A percentile compares a stretch with the other conserved stretches of the same genome.
These are phyloP conservation scores for Thozetella sp. DNA, from an alignment of 495 filamentous ascomycete species.

Conservation along the genomic window DNA sequence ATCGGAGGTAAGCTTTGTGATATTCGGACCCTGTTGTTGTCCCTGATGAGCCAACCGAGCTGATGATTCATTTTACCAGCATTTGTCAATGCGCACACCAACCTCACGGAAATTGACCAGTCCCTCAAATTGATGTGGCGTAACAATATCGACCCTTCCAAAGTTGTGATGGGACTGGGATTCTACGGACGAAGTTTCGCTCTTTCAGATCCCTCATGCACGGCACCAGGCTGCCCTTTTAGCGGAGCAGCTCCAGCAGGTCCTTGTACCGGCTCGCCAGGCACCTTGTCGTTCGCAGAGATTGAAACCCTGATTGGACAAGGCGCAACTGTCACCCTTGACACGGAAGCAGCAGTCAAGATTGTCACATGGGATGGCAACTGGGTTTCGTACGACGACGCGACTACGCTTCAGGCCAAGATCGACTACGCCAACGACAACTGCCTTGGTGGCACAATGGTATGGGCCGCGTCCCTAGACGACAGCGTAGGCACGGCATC, in stretches of 20 bases:
- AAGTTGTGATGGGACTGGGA: slow-evolving; percentile 47
- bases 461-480: slow-evolving; percentile 27
- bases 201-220: slow-evolving; percentile 14
- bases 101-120: slow-evolving; percentile 53
- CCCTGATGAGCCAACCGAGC: no score
- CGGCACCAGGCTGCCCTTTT: slow-evolving; percentile 21
- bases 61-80: no score
- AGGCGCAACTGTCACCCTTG: not conserved
- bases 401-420: slow-evolving; percentile 39
- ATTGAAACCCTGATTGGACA: slow-evolving; percentile 25
- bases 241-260: slow-evolving; percentile 17
- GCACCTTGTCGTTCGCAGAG: slow-evolving; percentile 36
- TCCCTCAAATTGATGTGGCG: slow-evolving; percentile 52
- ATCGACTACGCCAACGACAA: slow-evolving; percentile 31
- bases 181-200: slow-evolving; percentile 51
- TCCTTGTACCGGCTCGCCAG: slow-evolving; percentile 24
- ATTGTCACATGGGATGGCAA: slow-evolving; percentile 32
- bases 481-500: slow-evolving; percentile 28
- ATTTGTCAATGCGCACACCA: slow-evolving; percentile 46
- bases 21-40: no score
- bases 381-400: slow-evolving; percentile 49
- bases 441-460: slow-evolving; percentile 24
- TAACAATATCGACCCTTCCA: slow-evolving; percentile 37
- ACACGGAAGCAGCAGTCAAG: slow-evolving; percentile 31
- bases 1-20: no score